Percentiles rank a stretch among this genome's conserved stretches.
These are phyloP conservation scores for Penicillium nucicola DNA, from an alignment of 495 filamentous ascomycete genomes.

Conservation along the genomic window DNA sequence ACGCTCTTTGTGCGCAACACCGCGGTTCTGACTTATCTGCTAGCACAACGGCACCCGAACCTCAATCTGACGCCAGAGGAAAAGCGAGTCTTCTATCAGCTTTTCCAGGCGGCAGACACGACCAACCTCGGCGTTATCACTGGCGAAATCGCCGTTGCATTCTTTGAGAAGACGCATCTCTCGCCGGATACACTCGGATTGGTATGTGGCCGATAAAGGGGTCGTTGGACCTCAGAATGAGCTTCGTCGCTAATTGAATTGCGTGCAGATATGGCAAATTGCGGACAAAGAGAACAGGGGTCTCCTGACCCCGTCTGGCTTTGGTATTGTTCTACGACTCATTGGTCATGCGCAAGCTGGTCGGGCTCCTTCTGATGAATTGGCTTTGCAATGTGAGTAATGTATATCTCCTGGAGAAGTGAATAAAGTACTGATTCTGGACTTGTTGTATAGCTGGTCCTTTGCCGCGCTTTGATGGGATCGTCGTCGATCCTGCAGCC, in stretches of 20 bases:
- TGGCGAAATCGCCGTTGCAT: slow-evolving; percentile 92
- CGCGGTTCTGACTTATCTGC: slow-evolving; percentile 27
- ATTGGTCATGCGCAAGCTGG: slow-evolving; percentile 94
- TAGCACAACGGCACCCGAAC: slow-evolving; percentile 53
- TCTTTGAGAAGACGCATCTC: slow-evolving; percentile 94
- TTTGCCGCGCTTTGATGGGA: slow-evolving; percentile 86
- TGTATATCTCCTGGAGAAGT: neutral
- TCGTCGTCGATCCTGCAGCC: slow-evolving; percentile 41
- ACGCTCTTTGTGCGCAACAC: slow-evolving; percentile 10
- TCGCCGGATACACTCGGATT: slow-evolving; percentile 82
- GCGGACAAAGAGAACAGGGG: slow-evolving; percentile 95
- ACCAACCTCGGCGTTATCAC: slow-evolving; percentile 92
- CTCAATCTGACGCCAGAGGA: slow-evolving; percentile 89
- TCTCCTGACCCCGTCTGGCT: slow-evolving; percentile 85
- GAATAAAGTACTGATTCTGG: slow-evolving; percentile 13
- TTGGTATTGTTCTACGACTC: slow-evolving; percentile 84
- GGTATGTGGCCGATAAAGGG: slow-evolving; percentile 47
- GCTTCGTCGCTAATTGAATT: neutral
- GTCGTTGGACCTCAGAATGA: slow-evolving; percentile 3
- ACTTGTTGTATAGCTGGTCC: slow-evolving; percentile 61
- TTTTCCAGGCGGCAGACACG: slow-evolving; percentile 85
- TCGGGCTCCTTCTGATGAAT: slow-evolving; percentile 71
- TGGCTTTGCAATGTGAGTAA: slow-evolving; percentile 62
- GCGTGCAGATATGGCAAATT: slow-evolving; percentile 90
- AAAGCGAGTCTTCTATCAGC: slow-evolving; percentile 86